Conservation (phyloP, 768 basidiomycete genomes). For the Suillus discolor region DNA sequence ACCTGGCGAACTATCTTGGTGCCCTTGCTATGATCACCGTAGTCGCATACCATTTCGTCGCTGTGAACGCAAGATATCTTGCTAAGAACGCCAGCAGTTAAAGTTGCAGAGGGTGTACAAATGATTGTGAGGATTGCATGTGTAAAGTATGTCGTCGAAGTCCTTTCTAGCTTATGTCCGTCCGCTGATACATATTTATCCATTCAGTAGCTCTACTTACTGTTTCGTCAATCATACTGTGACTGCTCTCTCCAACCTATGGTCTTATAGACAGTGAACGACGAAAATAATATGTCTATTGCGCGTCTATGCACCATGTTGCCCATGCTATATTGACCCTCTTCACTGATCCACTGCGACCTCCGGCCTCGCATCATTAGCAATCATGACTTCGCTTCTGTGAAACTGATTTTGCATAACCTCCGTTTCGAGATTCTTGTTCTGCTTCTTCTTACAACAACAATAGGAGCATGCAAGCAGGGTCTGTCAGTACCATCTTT, state of each 20-base stretch:
- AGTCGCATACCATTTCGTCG: conserved; percentile 87
- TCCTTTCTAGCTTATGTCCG: background rate
- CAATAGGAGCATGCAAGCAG: conserved; percentile 14
- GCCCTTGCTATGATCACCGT: conserved; percentile 85
- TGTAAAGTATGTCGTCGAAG: background rate
- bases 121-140: background rate
- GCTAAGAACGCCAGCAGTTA: conserved; percentile 25
- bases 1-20: conserved; percentile 82
- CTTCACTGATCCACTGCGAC: background rate
- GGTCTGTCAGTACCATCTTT: conserved; percentile 17
- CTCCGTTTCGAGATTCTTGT: conserved; percentile 7
- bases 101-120: background rate
- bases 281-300: background rate
- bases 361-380: background rate
- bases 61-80: conserved; percentile 71
- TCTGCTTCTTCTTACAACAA: conserved; percentile 17
- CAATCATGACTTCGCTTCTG: conserved; percentile 15
- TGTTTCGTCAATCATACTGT: background rate
- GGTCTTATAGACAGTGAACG: background rate
- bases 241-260: background rate
- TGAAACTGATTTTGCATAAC: conserved; percentile 22
- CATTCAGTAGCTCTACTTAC: background rate
- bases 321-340: background rate
- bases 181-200: background rate
- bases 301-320: background rate